These are phyloP conservation scores for Barnettozyma botsteinii DNA, from an alignment of 805 yeast species.

Conservation along the genomic window DNA sequence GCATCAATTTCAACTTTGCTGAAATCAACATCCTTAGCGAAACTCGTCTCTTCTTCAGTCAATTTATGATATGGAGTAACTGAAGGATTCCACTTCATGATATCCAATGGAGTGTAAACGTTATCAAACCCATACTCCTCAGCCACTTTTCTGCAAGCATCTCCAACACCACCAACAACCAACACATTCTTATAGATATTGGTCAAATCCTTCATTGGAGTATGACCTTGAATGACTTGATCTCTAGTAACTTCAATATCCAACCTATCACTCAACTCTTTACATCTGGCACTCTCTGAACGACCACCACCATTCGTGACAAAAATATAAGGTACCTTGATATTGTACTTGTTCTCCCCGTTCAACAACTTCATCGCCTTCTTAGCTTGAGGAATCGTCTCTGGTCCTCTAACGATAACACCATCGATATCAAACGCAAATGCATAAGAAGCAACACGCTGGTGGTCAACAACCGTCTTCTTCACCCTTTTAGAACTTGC, in stretches of 20 bases:
- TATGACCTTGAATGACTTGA: slow-evolving; percentile 89
- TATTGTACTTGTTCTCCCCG: slow-evolving; percentile 71
- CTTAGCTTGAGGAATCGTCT: slow-evolving; percentile 74
- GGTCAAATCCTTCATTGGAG: slow-evolving; percentile 85
- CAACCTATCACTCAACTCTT: slow-evolving; percentile 59
- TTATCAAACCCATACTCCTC: slow-evolving; percentile 77
- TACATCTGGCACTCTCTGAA: slow-evolving; percentile 68
- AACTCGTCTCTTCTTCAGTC: slow-evolving; percentile 61
- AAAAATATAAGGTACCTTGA: slow-evolving; percentile 75
- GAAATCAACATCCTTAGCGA: slow-evolving; percentile 56
- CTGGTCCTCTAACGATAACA: slow-evolving; percentile 79
- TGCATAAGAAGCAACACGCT: slow-evolving; percentile 73
- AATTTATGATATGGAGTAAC: slow-evolving; percentile 79
- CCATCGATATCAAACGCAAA: slow-evolving; percentile 94
- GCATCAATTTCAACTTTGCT: slow-evolving; percentile 67
- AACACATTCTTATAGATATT: slow-evolving; percentile 63
- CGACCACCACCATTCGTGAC: slow-evolving; percentile 94
- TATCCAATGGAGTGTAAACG: slow-evolving; percentile 76
- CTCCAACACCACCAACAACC: slow-evolving; percentile 87
- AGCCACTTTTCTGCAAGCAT: slow-evolving; percentile 78
- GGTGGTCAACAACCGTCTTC: slow-evolving; percentile 57
- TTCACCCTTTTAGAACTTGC: slow-evolving; percentile 32
- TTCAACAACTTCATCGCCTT: slow-evolving; percentile 67
- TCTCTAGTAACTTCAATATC: slow-evolving; percentile 57
- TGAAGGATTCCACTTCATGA: slow-evolving; percentile 81